A percentile compares a stretch with the other conserved stretches of the same genome.
Evolutionary conservation across 164 flowering plant genomes (phyloP).

Genomic region (Stephania japonica): DNA sequence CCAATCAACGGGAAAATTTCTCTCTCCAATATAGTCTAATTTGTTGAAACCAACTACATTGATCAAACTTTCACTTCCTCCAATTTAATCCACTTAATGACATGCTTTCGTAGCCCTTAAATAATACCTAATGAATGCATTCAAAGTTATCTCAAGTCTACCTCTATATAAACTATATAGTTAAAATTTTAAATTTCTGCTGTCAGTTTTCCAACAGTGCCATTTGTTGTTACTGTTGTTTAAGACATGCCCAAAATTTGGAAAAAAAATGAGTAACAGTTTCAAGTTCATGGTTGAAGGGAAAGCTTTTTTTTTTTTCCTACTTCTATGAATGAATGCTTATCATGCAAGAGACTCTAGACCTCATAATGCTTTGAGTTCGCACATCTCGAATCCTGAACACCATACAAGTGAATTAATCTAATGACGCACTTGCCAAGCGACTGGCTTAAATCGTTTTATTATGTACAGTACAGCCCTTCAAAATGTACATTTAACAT

Average conservation of each 20-base stretch:
- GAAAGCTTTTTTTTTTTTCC: not conserved
- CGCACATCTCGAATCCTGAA: not conserved
- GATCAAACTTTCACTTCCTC: no score
- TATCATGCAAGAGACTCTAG: not conserved
- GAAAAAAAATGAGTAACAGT: not conserved
- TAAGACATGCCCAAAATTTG: not conserved
- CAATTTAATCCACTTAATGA: no score
- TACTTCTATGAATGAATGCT: not conserved
- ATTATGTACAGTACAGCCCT: not conserved
- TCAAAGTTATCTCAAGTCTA: no score
- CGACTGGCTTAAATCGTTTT: not conserved
- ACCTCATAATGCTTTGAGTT: not conserved
- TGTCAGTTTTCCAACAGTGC: no score
- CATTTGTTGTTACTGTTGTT: not conserved
- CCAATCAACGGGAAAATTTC: no score
- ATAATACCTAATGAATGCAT: no score
- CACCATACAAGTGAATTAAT: not conserved
- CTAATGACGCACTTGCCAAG: not conserved
- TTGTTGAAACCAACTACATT: no score
- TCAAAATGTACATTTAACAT: not conserved
- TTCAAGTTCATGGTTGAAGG: not conserved
- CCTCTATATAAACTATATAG: no score
- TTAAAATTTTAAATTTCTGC: no score
- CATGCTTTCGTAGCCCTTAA: no score
- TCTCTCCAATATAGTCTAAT: no score